Conservation (phyloP, 75 land plant species). For the Azolla pinnata region DNA sequence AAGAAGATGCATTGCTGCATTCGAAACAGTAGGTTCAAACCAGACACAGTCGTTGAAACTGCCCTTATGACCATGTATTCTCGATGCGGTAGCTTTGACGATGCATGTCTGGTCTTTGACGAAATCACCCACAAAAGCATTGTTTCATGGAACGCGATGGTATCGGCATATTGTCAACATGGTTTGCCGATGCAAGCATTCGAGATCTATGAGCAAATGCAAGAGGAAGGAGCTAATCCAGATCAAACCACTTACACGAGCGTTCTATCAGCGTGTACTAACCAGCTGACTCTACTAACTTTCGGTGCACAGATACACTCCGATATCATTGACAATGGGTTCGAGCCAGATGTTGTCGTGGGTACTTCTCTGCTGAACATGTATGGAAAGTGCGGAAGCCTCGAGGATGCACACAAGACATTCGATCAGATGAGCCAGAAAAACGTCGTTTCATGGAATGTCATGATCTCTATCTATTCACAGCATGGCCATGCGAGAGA, state of each 20-base stretch:
- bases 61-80: conserved; percentile 50
- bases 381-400: conserved; percentile 42
- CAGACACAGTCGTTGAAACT: too few relatives aligned
- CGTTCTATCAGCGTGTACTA: conserved; percentile 22
- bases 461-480: conserved; percentile 7
- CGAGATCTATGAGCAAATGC: conserved; percentile 35
- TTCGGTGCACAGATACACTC: conserved; percentile 12
- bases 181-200: conserved; percentile 41
- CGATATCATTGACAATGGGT: conserved; percentile 19
- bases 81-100: conserved; percentile 24
- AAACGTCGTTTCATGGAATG: conserved; percentile 14
- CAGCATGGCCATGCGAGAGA: not conserved
- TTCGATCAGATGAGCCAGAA: conserved; percentile 6
- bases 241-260: conserved; percentile 42
- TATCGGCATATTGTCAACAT: conserved; percentile 35
- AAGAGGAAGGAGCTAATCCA: conserved; percentile 40
- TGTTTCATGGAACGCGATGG: conserved; percentile 52
- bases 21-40: too few relatives aligned
- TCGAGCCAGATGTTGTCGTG: conserved; percentile 25
- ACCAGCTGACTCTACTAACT: not conserved
- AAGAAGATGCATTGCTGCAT: too few relatives aligned
- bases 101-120: conserved; percentile 34
- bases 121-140: conserved; percentile 33
- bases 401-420: conserved; percentile 13
- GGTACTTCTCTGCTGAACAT: conserved; percentile 43